These are phyloP conservation scores for Venturia nashicola DNA, from an alignment of 2,329 filamentous ascomycete species.

Conservation along the genomic window DNA sequence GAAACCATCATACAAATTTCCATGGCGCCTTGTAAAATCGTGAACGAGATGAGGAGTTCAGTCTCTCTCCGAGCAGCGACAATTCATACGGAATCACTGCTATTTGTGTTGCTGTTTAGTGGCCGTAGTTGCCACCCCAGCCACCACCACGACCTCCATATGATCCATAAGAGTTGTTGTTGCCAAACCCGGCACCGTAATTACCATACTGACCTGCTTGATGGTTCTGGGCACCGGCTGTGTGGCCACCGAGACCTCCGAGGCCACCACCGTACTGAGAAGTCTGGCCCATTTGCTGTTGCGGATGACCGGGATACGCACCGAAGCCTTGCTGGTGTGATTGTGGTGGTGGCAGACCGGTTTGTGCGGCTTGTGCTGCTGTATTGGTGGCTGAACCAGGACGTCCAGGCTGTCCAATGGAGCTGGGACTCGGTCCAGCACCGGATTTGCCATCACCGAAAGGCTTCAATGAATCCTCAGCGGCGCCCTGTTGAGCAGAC, in stretches of 20 bases:
- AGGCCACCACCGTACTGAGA: conserved; percentile 11
- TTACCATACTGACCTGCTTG: conserved; percentile 10
- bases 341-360: conserved; percentile 41
- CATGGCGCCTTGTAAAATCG: neutral
- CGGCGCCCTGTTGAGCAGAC: conserved; percentile 33
- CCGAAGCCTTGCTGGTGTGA: conserved; percentile 44
- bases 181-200: conserved; percentile 11
- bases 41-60: neutral
- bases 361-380: conserved; percentile 37
- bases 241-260: conserved; percentile 10
- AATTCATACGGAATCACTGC: neutral
- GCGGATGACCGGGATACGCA: conserved; percentile 38
- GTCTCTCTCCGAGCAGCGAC: neutral
- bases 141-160: conserved; percentile 11
- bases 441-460: conserved; percentile 43
- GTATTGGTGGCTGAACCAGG: conserved; percentile 52
- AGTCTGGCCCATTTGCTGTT: conserved; percentile 26
- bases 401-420: conserved; percentile 48
- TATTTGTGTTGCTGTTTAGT: conserved; percentile 3
- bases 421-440: conserved; percentile 44
- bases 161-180: conserved; percentile 9
- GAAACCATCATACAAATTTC: conserved; percentile 2
- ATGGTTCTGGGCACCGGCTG: conserved; percentile 11
- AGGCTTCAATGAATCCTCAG: conserved; percentile 44
- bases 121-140: conserved; percentile 12